phyloP scores from a whole-genome alignment of 257 asterid genomes.

The Solanum pimpinellifolium region DNA sequence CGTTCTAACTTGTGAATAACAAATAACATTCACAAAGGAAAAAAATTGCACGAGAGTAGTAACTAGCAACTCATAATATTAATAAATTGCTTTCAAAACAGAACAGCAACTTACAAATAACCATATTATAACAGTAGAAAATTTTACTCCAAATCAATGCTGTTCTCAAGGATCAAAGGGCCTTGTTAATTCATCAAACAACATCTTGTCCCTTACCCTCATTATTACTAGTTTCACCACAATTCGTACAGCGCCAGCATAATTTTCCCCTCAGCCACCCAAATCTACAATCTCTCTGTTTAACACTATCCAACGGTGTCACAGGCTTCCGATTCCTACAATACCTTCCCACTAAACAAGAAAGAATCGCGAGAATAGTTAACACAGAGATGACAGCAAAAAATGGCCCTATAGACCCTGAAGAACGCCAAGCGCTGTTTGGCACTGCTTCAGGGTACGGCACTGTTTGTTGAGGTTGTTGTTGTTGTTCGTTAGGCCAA shows the following conservation, averaged over 20 bases:
- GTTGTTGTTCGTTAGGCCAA: slow-evolving; percentile 11
- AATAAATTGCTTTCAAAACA: not conserved
- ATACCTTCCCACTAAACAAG: slow-evolving; percentile 17
- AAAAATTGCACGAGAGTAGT: not conserved
- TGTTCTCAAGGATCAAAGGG: not conserved
- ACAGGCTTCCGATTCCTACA: slow-evolving; percentile 6
- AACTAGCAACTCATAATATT: not conserved
- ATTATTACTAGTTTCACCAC: not conserved
- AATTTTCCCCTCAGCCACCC: slow-evolving; percentile 11
- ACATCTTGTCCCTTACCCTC: slow-evolving; percentile 7
- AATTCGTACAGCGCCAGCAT: not conserved
- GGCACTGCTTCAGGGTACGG: slow-evolving; percentile 2
- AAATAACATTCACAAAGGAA: not conserved
- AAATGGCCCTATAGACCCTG: slow-evolving; percentile 27
- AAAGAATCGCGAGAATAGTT: slow-evolving; percentile 12
- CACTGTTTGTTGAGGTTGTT: not conserved
- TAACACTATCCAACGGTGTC: slow-evolving; percentile 1
- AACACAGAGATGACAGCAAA: slow-evolving; percentile 26
- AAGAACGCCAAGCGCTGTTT: slow-evolving; percentile 3
- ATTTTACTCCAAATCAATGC: not conserved
- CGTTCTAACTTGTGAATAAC: not conserved
- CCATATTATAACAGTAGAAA: not conserved
- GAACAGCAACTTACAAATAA: not conserved
- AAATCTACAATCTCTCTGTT: not conserved
- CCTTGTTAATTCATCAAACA: not conserved